Evolutionary conservation across 2,329 filamentous ascomycete species (phyloP), one percentile per base, ranked within the genome.

Genomic region (Aspergillus costaricaensis): DNA sequence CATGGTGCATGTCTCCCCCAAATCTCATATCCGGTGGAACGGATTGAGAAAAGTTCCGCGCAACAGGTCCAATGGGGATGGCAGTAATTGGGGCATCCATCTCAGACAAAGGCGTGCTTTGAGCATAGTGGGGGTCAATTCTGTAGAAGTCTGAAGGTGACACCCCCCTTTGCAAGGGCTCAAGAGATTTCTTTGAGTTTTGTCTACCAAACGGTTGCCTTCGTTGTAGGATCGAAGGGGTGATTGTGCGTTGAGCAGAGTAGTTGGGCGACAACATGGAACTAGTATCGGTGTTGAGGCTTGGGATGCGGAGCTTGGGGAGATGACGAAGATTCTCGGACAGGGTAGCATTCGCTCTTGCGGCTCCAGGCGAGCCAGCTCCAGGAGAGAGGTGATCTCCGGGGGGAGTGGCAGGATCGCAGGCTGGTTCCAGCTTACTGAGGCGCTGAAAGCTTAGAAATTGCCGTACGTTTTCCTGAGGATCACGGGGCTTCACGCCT

Each of bases 21-120:
- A 90, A 96, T 74, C 87, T 88, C 92, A 97, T 96, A 78, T 96
- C 88, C 8, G 94, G 94, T 44, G 94, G 94, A 0, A 96, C 94
- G 4, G 93, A 96, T 76, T 96, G 92, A 30, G 91, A 96, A 52
- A 83, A 81, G 70, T 94, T 89, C 55, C 94, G 89, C 50, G 89
- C 83, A 36, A 96, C 82, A 6, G 91, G 91, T 0, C 89, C 91
- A 14, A 87, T 70, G 1, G 87, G 86, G 49, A 93, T 82, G 3
- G 88, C 85, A 1, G 91, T 95, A 61, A 96, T 80, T 0, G 94
- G 92, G 15, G 93, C 87, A 73, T 97, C 94, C 83, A 95, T 89
- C 72, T 96, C 92, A 3, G 93, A 96, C 74, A 93, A 91, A n/a
- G 93, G 93, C 0, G 91, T 96, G 17, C 87, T 89, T 65, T 91